Conservation (phyloP, 768 basidiomycete species). For the Macrolepiota dolichaula region DNA sequence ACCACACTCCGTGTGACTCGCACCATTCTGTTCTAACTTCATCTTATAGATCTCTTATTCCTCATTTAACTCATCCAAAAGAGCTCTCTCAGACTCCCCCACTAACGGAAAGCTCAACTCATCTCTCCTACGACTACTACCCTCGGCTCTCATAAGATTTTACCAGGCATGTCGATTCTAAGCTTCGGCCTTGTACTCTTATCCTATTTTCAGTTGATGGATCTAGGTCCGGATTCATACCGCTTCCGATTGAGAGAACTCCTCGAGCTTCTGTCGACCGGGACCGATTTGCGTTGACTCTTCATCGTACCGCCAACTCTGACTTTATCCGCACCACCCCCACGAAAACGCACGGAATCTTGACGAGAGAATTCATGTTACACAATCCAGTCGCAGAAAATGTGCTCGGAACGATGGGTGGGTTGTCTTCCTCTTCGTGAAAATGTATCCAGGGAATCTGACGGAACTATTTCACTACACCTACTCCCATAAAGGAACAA, state of each 20-base stretch:
- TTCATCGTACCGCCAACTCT: no score
- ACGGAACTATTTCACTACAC: neutral
- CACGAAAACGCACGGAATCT: no score
- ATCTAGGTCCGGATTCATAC: neutral
- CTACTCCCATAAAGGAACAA: conserved; percentile 39
- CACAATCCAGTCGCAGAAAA: conserved; percentile 57
- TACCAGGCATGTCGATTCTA: conserved; percentile 3
- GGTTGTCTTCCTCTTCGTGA: conserved; percentile 8
- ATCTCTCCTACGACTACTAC: neutral
- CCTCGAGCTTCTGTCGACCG: neutral
- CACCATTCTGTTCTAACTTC: no score
- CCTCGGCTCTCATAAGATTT: no score
- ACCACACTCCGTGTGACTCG: no score
- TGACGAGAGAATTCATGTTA: conserved; percentile 32
- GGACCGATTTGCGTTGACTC: neutral
- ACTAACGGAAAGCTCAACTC: neutral
- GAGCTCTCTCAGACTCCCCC: no score
- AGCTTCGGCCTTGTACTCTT: neutral
- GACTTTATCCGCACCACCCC: no score
- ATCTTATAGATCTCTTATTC: no score
- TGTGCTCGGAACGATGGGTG: conserved; percentile 66
- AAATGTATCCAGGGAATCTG: neutral
- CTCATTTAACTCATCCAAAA: no score
- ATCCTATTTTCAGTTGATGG: neutral
- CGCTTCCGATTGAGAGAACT: neutral